Conservation (phyloP, 2,329 filamentous ascomycete species). For the Aspergillus chevalieri region DNA sequence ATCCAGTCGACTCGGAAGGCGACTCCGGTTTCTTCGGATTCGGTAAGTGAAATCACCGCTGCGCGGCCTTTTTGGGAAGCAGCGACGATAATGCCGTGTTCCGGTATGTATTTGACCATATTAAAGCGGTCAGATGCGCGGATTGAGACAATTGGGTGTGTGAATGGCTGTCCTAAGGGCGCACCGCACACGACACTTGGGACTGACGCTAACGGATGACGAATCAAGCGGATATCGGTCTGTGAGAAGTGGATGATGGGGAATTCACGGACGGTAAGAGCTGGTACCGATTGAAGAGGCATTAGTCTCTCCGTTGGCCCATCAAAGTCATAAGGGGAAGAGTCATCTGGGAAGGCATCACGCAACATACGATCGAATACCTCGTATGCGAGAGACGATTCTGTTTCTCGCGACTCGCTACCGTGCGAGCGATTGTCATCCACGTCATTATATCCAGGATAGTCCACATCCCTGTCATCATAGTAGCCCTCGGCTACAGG, state of each 20-base stretch:
- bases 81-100: conserved; percentile 53
- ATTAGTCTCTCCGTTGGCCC: conserved; percentile 4
- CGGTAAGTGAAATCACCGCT: conserved; percentile 49
- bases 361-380: conserved; percentile 14
- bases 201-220: conserved; percentile 24
- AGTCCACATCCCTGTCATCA: conserved; percentile 9
- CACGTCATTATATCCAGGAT: conserved; percentile 8
- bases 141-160: conserved; percentile 18
- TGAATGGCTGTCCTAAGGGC: conserved; percentile 24
- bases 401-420: conserved; percentile 9
- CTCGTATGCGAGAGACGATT: conserved; percentile 7
- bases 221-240: conserved; percentile 32
- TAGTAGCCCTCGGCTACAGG: conserved; percentile 14
- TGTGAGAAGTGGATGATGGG: conserved; percentile 40
- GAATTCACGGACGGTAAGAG: conserved; percentile 22
- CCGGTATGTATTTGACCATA: conserved; percentile 53
- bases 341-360: conserved; percentile 5
- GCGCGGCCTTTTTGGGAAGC: conserved; percentile 54
- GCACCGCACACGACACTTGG: conserved; percentile 26
- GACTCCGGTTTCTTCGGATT: conserved; percentile 28
- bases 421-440: conserved; percentile 10
- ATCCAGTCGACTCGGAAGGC: conserved; percentile 53
- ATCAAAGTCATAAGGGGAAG: neutral
- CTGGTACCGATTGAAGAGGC: conserved; percentile 7
- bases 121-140: conserved; percentile 48